Evolutionary conservation across 768 basidiomycete genomes (phyloP).

Genomic region (Lepiota brunneoincarnata): DNA sequence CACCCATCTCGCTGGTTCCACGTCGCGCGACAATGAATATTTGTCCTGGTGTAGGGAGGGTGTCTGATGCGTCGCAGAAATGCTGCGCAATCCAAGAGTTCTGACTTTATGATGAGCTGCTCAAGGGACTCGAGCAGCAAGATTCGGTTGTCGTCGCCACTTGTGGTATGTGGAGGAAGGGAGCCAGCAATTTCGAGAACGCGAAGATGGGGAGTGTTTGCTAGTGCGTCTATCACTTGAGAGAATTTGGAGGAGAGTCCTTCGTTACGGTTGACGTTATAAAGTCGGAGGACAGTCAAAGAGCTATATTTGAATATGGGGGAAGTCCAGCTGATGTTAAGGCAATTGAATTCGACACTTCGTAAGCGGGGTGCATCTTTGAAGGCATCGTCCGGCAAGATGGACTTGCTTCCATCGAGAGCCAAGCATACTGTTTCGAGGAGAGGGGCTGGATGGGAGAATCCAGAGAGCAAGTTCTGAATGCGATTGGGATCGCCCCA

Average conservation of each 20-base stretch:
- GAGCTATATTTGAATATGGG: constrained; percentile 4
- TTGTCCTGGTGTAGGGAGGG: not conserved
- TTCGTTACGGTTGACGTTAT: not conserved
- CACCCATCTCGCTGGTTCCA: not conserved
- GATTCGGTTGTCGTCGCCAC: not conserved
- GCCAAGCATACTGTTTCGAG: constrained; percentile 1
- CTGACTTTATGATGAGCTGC: not conserved
- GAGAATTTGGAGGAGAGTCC: not conserved
- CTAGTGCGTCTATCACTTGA: constrained; percentile 4
- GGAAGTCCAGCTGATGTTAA: constrained; percentile 3
- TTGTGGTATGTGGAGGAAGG: not conserved
- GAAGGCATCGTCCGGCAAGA: constrained; percentile 2
- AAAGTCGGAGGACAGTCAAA: constrained; percentile 2
- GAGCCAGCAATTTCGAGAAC: not conserved
- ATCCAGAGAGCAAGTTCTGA: not conserved
- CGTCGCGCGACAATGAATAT: not conserved
- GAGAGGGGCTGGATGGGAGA: not conserved
- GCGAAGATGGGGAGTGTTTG: constrained; percentile 1
- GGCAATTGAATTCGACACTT: not conserved
- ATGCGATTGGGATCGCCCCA: not conserved
- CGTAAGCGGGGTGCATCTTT: not conserved
- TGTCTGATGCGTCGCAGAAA: constrained; percentile 1
- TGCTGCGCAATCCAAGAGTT: not conserved
- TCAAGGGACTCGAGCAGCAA: not conserved
- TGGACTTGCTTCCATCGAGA: not conserved